These are phyloP conservation scores for Huiozyma sinensis DNA, from an alignment of 805 yeast species.

Conservation along the genomic window DNA sequence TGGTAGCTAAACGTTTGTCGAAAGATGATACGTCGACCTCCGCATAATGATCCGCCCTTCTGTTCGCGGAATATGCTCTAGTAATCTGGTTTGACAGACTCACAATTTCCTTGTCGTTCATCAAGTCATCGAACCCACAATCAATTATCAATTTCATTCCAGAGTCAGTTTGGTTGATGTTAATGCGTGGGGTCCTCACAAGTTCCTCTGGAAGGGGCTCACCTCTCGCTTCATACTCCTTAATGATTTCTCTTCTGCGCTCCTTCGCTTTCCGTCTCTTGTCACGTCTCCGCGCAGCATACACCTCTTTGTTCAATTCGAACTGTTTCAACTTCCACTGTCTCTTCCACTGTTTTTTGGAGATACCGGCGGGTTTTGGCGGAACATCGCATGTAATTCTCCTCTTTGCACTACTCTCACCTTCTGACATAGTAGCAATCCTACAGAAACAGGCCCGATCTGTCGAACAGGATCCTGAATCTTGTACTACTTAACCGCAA, in stretches of 20 bases:
- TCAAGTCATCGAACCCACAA: slow-evolving; percentile 82
- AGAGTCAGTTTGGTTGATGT: slow-evolving; percentile 36
- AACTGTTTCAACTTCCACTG: slow-evolving; percentile 45
- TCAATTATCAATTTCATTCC: slow-evolving; percentile 60
- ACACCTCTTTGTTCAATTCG: slow-evolving; percentile 56
- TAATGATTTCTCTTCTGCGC: slow-evolving; percentile 31
- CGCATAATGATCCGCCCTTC: slow-evolving; percentile 47
- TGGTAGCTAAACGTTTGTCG: slow-evolving; percentile 47
- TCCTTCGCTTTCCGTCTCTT: slow-evolving; percentile 40
- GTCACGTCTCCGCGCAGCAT: slow-evolving; percentile 40
- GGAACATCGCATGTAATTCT: slow-evolving; percentile 9
- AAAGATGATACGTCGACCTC: slow-evolving; percentile 55
- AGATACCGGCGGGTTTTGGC: slow-evolving; percentile 73
- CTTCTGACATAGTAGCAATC: too few species aligned
- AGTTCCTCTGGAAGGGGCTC: slow-evolving; percentile 32
- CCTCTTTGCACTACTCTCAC: too few species aligned
- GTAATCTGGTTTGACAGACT: slow-evolving; percentile 75
- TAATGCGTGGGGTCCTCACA: slow-evolving; percentile 28
- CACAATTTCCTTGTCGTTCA: slow-evolving; percentile 61
- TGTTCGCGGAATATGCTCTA: slow-evolving; percentile 70
- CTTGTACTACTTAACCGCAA: not conserved
- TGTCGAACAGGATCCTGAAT: too few species aligned
- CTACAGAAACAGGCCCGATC: too few species aligned
- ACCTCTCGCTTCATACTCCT: slow-evolving; percentile 29
- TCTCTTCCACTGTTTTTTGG: slow-evolving; percentile 77